Evolutionary conservation across 2,329 filamentous ascomycete species (phyloP).

Genomic region (Huntiella moniliformis): DNA sequence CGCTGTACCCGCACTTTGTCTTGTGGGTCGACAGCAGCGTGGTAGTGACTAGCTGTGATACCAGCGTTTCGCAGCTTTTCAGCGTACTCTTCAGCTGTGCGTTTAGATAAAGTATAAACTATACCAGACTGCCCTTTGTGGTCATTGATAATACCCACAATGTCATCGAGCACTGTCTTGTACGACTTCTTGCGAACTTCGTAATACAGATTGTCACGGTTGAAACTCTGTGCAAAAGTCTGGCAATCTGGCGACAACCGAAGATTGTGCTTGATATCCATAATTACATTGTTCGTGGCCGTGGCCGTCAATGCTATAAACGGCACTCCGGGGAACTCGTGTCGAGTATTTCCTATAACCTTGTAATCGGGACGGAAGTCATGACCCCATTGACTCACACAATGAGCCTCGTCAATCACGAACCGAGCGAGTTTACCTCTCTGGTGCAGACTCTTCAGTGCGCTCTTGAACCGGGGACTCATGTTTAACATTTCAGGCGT

Average conservation of each 20-base stretch:
- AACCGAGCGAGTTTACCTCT: slow-evolving; percentile 64
- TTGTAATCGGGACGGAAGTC: slow-evolving; percentile 97
- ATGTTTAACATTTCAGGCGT: slow-evolving; percentile 94
- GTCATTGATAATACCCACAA: slow-evolving; percentile 48
- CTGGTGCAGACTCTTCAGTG: slow-evolving; percentile 48
- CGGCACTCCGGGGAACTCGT: slow-evolving; percentile 58
- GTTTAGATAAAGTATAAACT: slow-evolving; percentile 77
- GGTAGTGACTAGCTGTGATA: slow-evolving; percentile 68
- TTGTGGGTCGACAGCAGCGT: slow-evolving; percentile 53
- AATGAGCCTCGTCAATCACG: slow-evolving; percentile 97
- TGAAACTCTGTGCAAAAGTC: slow-evolving; percentile 83
- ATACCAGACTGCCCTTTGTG: slow-evolving; percentile 60
- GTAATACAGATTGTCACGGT: slow-evolving; percentile 85
- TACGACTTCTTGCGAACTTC: slow-evolving; percentile 59
- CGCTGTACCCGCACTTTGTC: slow-evolving; percentile 56
- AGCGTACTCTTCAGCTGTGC: slow-evolving; percentile 66
- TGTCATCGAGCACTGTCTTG: slow-evolving; percentile 27
- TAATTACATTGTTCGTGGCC: slow-evolving; percentile 79
- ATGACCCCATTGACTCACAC: slow-evolving; percentile 97
- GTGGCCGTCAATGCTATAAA: slow-evolving; percentile 93
- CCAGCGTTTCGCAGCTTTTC: slow-evolving; percentile 42
- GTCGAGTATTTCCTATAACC: slow-evolving; percentile 54
- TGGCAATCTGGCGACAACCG: slow-evolving; percentile 53
- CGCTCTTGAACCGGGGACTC: slow-evolving; percentile 47
- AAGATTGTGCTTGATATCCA: slow-evolving; percentile 84